Percentiles rank a stretch among this genome's conserved stretches.
Evolutionary conservation across 1,284 basidiomycete species (phyloP).

Genomic region (Ceratobasidium theobromae): DNA sequence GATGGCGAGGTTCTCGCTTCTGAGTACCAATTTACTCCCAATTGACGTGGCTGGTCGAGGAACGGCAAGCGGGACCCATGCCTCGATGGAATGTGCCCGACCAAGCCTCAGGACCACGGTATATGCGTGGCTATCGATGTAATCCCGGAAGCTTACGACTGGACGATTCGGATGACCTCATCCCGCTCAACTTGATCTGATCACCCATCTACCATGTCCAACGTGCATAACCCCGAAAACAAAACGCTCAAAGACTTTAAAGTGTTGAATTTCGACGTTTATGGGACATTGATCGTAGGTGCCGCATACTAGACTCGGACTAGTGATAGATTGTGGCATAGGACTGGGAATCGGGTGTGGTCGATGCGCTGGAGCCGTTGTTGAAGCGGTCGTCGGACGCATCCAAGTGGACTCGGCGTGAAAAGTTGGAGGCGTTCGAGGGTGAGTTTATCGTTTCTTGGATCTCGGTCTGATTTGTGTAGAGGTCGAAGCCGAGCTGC

Average conservation of each 20-base stretch:
- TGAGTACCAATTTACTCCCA: too few relatives aligned
- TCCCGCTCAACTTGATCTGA: background rate
- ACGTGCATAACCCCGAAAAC: constrained; percentile 5
- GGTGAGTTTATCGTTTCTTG: background rate
- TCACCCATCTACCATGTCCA: background rate
- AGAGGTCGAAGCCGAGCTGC: constrained; percentile 57
- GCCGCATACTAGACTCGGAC: background rate
- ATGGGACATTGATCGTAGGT: constrained; percentile 64
- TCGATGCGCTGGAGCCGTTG: constrained; percentile 54
- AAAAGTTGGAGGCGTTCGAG: constrained; percentile 55
- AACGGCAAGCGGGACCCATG: too few relatives aligned
- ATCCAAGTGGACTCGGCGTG: constrained; percentile 52
- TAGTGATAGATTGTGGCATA: constrained; percentile 38
- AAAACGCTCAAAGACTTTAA: constrained; percentile 50
- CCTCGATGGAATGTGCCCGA: too few relatives aligned
- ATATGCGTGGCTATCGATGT: too few relatives aligned
- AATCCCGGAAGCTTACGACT: background rate
- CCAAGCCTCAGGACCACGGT: too few relatives aligned
- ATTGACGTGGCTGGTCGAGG: too few relatives aligned
- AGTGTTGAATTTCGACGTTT: constrained; percentile 64
- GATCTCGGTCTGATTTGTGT: background rate
- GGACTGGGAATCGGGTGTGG: constrained; percentile 74
- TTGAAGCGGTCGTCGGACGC: constrained; percentile 49
- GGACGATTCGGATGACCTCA: background rate
- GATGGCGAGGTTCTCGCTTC: too few relatives aligned